Evolutionary conservation across 2,329 filamentous ascomycete species (phyloP).

Genomic region (Fusarium sambucinum): DNA sequence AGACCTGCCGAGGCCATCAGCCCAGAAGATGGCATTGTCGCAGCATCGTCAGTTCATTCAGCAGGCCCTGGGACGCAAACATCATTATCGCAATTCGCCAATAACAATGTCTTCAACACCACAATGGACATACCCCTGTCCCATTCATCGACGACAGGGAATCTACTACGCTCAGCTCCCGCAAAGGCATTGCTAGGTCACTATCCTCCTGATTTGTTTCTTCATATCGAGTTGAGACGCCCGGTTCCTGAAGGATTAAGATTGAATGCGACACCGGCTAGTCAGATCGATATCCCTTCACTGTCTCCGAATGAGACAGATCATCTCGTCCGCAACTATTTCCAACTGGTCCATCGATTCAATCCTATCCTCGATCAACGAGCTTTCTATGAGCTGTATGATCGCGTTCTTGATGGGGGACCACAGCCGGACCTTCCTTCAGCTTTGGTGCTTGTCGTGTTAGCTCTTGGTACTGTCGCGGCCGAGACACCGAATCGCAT

Average conservation of each 20-base stretch:
- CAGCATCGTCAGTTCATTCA: slow-evolving; percentile 26
- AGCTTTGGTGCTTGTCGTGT: slow-evolving; percentile 20
- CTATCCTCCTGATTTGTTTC: slow-evolving; percentile 36
- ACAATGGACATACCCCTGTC: slow-evolving; percentile 41
- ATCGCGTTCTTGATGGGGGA: slow-evolving; percentile 8
- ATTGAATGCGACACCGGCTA: slow-evolving; percentile 22
- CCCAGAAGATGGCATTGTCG: slow-evolving; percentile 13
- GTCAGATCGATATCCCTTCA: slow-evolving; percentile 23
- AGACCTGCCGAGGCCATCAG: slow-evolving; percentile 26
- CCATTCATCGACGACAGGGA: slow-evolving; percentile 36
- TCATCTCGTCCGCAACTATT: slow-evolving; percentile 24
- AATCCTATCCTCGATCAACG: slow-evolving; percentile 34
- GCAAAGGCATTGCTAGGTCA: slow-evolving; percentile 27
- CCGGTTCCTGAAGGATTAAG: slow-evolving; percentile 21
- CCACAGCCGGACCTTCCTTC: slow-evolving; percentile 25
- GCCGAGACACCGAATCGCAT: slow-evolving; percentile 25
- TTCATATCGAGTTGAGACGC: slow-evolving; percentile 33
- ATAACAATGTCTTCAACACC: slow-evolving; percentile 40
- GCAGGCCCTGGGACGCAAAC: slow-evolving; percentile 25
- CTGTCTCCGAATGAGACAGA: slow-evolving; percentile 27
- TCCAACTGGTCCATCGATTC: slow-evolving; percentile 33
- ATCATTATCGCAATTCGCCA: slow-evolving; percentile 32
- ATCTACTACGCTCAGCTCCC: slow-evolving; percentile 29
- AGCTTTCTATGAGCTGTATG: slow-evolving; percentile 19
- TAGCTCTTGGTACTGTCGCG: slow-evolving; percentile 28